Percentiles rank a stretch among this genome's conserved stretches.
These are phyloP conservation scores for Colletotrichum lupini DNA, from an alignment of 2,329 filamentous ascomycete genomes.

Conservation along the genomic window DNA sequence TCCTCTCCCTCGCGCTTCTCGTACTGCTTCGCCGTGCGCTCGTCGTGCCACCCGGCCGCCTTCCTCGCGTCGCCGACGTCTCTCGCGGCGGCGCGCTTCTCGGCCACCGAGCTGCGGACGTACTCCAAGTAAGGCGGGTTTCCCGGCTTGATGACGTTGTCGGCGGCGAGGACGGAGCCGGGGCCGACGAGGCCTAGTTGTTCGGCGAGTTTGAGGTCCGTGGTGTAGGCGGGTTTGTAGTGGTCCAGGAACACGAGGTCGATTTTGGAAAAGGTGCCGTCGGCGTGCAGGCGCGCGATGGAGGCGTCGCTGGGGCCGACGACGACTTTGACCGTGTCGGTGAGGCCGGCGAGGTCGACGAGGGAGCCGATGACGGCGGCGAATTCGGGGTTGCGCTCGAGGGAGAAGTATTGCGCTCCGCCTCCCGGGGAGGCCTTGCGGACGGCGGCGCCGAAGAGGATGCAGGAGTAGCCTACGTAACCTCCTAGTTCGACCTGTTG, in stretches of 20 bases:
- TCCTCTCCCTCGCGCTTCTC: constrained; percentile 65
- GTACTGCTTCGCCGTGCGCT: constrained; percentile 60
- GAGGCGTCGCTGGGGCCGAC: constrained; percentile 77
- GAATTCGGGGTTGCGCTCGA: constrained; percentile 81
- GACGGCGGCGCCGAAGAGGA: constrained; percentile 77
- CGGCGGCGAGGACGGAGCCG: constrained; percentile 73
- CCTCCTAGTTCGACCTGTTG: constrained; percentile 77
- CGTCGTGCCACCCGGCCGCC: constrained; percentile 47
- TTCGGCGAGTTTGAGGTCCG: constrained; percentile 82
- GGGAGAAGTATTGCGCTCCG: constrained; percentile 76
- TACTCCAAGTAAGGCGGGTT: constrained; percentile 79
- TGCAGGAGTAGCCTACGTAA: constrained; percentile 84
- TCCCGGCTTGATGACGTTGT: constrained; percentile 78
- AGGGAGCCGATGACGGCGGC: constrained; percentile 75
- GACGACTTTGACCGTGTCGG: constrained; percentile 75
- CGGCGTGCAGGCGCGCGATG: constrained; percentile 67
- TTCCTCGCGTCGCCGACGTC: constrained; percentile 40
- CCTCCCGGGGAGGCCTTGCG: constrained; percentile 66
- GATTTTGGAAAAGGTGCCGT: constrained; percentile 66
- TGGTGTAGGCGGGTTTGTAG: constrained; percentile 79
- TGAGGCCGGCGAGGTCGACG: constrained; percentile 80
- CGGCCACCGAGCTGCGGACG: constrained; percentile 70
- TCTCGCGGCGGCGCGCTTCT: constrained; percentile 64
- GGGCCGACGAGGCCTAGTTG: constrained; percentile 71
- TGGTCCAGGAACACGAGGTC: constrained; percentile 85